Conservation (phyloP, 1,284 basidiomycete species). For the Boletellus deceptivus region DNA sequence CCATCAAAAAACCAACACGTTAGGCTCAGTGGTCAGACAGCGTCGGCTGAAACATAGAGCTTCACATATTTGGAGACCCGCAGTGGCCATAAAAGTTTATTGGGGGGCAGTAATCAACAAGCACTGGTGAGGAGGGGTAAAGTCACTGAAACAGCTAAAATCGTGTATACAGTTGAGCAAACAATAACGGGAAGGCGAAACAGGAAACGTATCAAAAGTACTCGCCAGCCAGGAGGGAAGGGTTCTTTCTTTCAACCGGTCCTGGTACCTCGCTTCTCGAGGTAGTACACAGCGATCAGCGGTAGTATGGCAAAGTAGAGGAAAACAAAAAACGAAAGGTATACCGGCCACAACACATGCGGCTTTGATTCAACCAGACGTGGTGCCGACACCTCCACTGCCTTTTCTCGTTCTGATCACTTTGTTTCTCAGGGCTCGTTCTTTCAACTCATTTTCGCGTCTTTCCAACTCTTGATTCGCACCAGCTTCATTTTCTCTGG, state of each 20-base stretch:
- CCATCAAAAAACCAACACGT: no score
- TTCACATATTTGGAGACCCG: neutral
- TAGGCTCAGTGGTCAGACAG: neutral
- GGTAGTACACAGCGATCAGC: slow-evolving; percentile 24
- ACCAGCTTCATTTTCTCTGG: slow-evolving; percentile 7
- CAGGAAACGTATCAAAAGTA: slow-evolving; percentile 18
- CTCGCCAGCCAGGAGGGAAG: slow-evolving; percentile 26
- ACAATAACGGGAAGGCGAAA: slow-evolving; percentile 1
- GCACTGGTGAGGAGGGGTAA: slow-evolving; percentile 11
- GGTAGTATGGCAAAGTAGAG: slow-evolving; percentile 10
- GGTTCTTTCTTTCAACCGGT: slow-evolving; percentile 18
- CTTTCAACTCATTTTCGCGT: slow-evolving; percentile 73
- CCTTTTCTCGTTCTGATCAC: slow-evolving; percentile 68
- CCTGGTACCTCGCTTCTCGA: slow-evolving; percentile 26
- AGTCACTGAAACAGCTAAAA: slow-evolving; percentile 23
- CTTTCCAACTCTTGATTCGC: slow-evolving; percentile 48
- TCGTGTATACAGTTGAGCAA: slow-evolving; percentile 25
- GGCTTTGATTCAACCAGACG: slow-evolving; percentile 20
- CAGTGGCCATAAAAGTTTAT: slow-evolving; percentile 21
- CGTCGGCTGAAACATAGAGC: neutral
- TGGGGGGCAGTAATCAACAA: slow-evolving; percentile 23
- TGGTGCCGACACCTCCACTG: slow-evolving; percentile 23
- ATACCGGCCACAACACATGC: slow-evolving; percentile 20
- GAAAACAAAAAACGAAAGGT: slow-evolving; percentile 10
- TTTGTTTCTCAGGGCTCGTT: slow-evolving; percentile 75